Conservation (phyloP, 169 alveolate species). For the Cryptosporidium meleagridis region DNA sequence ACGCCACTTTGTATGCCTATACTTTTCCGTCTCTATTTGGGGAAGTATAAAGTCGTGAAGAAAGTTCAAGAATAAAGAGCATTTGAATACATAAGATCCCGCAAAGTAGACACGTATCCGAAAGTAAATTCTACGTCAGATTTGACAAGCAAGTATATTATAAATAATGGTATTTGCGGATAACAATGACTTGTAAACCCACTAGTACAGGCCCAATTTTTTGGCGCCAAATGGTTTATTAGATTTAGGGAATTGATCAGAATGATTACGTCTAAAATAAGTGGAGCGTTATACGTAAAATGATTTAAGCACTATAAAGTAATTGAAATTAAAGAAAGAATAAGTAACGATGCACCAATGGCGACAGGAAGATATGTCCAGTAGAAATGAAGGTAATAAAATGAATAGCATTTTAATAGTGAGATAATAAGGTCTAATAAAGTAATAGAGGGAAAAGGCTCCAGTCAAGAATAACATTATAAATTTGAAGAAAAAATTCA, state of each 20-base stretch:
- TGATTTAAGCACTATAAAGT: background rate
- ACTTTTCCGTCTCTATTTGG: constrained; percentile 1
- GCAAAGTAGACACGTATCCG: background rate
- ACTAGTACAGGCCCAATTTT: background rate
- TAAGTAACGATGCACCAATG: constrained; percentile 7
- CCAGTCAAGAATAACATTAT: constrained; percentile 15
- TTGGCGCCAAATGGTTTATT: background rate
- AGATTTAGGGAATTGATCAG: background rate
- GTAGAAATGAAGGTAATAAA: background rate
- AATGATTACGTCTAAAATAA: constrained; percentile 23
- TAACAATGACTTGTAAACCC: background rate
- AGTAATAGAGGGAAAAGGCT: constrained; percentile 4
- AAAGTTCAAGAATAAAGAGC: background rate
- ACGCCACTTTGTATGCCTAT: background rate
- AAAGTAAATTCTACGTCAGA: background rate
- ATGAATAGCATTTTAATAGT: constrained; percentile 3
- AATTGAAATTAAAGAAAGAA: background rate
- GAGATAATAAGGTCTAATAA: background rate
- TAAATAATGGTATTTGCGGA: background rate
- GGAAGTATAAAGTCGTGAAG: background rate
- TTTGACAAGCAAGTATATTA: background rate
- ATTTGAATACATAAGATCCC: background rate
- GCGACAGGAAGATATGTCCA: constrained; percentile 31
- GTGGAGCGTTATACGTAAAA: constrained; percentile 20
- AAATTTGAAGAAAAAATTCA: background rate